Evolutionary conservation across 345 rosid species (phyloP), one percentile per base, ranked within the genome.

Genomic region (Kandelia obovata): DNA sequence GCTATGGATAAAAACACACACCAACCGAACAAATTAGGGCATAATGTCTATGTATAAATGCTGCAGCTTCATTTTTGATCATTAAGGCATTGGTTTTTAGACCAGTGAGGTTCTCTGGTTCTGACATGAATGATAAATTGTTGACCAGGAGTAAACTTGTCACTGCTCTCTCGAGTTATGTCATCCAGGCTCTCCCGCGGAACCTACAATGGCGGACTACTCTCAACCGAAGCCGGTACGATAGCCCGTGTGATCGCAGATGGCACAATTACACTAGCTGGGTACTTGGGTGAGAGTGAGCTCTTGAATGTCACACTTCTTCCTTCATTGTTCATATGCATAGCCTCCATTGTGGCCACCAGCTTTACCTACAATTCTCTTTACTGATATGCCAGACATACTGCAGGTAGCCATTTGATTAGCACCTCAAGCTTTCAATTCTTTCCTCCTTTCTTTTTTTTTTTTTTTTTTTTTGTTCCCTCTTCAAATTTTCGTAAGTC

Each of bases 191-290:
- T 92, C 51, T 88, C 99, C 0, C 88, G 90, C 1, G 98, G 99
- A 80, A 96, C 99, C 23, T 96, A 87, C 87, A 96, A 96, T 53
- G 98, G 98, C 0, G 99, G 99, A 21, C 74, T 96, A 35, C 86
- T 96, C 1, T 96, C 98, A 0, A 96, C 98, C 2, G 98, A 96
- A 83, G 98, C 99, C 0, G 98, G 99, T 46, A 96, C 98, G 0
- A 78, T 96, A 53, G 99, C 99, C 58, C 83, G 99, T 19, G 98
- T 92, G 6, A 85, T 96, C 31, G 98, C 99, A 4, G 99, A 96
- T 71, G 96, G 49, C 43, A 96, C 97, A 10, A 96, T 96, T 51
- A 96, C 99, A 1, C 52, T 96, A 71, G 98, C 92, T 19, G 99
- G 99, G 20, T 92, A 77, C 81, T 72, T 96, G 71, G 97, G 98